These are phyloP conservation scores for Ascochyta fabae DNA, from an alignment of 2,329 filamentous ascomycete genomes.

Conservation along the genomic window DNA sequence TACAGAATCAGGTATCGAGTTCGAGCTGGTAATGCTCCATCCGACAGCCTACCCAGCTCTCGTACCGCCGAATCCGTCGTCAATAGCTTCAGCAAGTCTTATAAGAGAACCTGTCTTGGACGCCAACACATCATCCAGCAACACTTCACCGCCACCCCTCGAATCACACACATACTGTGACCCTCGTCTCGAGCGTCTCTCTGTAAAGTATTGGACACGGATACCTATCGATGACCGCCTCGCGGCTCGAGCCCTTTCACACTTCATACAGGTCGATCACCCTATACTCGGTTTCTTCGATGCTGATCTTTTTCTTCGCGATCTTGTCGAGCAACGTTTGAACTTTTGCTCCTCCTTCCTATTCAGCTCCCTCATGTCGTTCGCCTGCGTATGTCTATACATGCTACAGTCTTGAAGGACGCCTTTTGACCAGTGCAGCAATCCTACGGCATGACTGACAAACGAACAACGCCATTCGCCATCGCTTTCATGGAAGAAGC, in stretches of 20 bases:
- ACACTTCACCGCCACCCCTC: background rate
- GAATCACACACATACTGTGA: constrained; percentile 4
- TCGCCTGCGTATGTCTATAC: constrained; percentile 16
- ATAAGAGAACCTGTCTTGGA: background rate
- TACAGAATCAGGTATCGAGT: constrained; percentile 4
- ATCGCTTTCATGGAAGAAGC: constrained; percentile 9
- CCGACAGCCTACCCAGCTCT: constrained; percentile 4
- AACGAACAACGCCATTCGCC: background rate
- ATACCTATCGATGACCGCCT: constrained; percentile 10
- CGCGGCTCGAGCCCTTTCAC: constrained; percentile 12
- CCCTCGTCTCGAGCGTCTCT: constrained; percentile 7
- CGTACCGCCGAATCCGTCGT: background rate
- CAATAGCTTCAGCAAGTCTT: background rate
- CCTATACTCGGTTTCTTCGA: constrained; percentile 16
- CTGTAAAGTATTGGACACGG: constrained; percentile 12
- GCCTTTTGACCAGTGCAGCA: constrained; percentile 10
- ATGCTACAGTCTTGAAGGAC: background rate
- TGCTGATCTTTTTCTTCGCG: constrained; percentile 9
- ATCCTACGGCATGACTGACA: constrained; percentile 7
- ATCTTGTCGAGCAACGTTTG: constrained; percentile 7
- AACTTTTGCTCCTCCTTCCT: constrained; percentile 18
- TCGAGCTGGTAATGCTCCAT: constrained; percentile 9
- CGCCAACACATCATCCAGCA: background rate
- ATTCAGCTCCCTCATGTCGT: constrained; percentile 15
- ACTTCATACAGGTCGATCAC: constrained; percentile 6